These are phyloP conservation scores for Prunus campanulata DNA, from an alignment of 306 rosid genomes.

Conservation along the genomic window DNA sequence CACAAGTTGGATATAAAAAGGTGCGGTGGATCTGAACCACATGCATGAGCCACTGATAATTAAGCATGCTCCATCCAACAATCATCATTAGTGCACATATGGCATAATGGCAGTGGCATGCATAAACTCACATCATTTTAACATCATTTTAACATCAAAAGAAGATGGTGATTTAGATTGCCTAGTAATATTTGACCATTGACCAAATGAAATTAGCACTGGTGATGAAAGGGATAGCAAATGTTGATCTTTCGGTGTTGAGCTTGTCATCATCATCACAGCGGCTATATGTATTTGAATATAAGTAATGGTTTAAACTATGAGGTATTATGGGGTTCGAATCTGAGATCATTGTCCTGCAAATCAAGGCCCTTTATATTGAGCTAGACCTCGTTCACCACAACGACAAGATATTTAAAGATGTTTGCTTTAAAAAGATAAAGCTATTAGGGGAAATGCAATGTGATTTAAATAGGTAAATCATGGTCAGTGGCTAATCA, in stretches of 20 bases:
- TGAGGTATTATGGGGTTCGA: too few relatives aligned
- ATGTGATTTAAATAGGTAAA: not conserved
- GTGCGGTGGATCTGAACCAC: not conserved
- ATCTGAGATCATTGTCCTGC: too few relatives aligned
- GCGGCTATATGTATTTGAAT: too few relatives aligned
- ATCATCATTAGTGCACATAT: not conserved
- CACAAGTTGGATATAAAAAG: not conserved
- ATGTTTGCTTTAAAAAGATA: too few relatives aligned
- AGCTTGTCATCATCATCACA: not conserved
- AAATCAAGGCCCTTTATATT: too few relatives aligned
- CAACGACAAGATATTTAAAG: not conserved
- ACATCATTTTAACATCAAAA: not conserved
- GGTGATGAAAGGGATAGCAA: not conserved
- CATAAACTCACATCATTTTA: not conserved
- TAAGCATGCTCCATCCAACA: not conserved
- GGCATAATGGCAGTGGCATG: not conserved
- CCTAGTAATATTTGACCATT: conserved; percentile 4
- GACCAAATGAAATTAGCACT: not conserved
- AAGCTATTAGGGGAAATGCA: not conserved
- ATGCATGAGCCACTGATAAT: not conserved
- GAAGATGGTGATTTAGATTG: too few relatives aligned
- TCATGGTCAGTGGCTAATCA: too few relatives aligned
- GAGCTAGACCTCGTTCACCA: not conserved
- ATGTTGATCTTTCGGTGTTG: not conserved
- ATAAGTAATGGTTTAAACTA: too few relatives aligned